A percentile compares a stretch with the other conserved stretches of the same genome.
These are phyloP conservation scores for Alternaria gansuensis DNA, from an alignment of 2,329 filamentous ascomycete species.

Conservation along the genomic window DNA sequence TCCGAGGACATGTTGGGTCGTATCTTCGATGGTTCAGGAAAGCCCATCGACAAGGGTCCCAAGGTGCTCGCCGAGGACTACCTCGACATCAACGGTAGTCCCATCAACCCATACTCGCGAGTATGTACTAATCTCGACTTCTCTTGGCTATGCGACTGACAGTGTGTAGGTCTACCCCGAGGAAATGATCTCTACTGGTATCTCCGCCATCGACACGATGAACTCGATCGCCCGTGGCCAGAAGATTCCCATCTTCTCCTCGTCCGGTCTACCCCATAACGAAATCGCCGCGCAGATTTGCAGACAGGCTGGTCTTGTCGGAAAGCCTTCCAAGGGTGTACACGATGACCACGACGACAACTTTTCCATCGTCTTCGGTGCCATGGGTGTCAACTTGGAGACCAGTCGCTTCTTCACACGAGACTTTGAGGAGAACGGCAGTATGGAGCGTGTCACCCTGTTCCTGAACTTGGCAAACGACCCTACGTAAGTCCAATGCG, in stretches of 20 bases:
- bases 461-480: slow-evolving; percentile 99
- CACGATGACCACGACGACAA: slow-evolving; percentile 98
- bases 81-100: slow-evolving; percentile 97
- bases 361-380: slow-evolving; percentile 99
- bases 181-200: slow-evolving; percentile 99
- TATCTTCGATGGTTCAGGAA: slow-evolving; percentile 97
- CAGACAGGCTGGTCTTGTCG: slow-evolving; percentile 92
- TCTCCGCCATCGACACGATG: slow-evolving; percentile 99
- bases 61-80: slow-evolving; percentile 98
- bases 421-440: slow-evolving; percentile 99
- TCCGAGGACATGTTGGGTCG: slow-evolving; percentile 99
- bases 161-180: slow-evolving; percentile 85
- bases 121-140: slow-evolving; percentile 62
- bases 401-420: slow-evolving; percentile 98
- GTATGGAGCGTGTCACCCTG: slow-evolving; percentile 93
- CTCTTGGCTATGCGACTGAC: slow-evolving; percentile 37
- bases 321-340: slow-evolving; percentile 90
- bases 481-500: slow-evolving; percentile 76
- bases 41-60: slow-evolving; percentile 98
- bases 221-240: slow-evolving; percentile 91
- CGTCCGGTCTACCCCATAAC: slow-evolving; percentile 97
- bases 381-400: slow-evolving; percentile 99
- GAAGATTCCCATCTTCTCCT: slow-evolving; percentile 99
- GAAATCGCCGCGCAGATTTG: slow-evolving; percentile 99
- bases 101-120: slow-evolving; percentile 97